Evolutionary conservation across 805 yeast genomes (phyloP).

Genomic region (Yarrowia bubula): DNA sequence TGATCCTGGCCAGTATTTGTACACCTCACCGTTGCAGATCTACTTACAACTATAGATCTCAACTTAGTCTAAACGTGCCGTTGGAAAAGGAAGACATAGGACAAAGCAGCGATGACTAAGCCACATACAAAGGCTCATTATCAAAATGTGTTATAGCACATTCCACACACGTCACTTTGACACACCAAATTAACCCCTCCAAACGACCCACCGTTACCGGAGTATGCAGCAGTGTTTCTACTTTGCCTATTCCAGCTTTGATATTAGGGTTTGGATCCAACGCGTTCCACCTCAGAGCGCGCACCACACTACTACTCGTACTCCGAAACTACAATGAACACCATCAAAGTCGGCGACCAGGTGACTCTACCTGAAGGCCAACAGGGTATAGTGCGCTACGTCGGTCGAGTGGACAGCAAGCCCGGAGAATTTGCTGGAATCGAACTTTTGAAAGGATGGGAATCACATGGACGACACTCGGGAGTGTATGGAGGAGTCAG

Average conservation of each 20-base stretch:
- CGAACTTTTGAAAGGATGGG: constrained; percentile 68
- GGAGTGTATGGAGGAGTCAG: constrained; percentile 73
- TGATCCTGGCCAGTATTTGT: no score
- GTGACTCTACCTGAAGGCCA: constrained; percentile 61
- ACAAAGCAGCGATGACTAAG: no score
- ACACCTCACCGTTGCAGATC: no score
- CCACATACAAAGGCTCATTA: no score
- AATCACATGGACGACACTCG: constrained; percentile 71
- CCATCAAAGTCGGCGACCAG: constrained; percentile 37
- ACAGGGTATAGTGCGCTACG: constrained; percentile 62
- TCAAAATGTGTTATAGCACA: no score
- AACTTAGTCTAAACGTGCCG: no score
- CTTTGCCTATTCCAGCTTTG: neutral
- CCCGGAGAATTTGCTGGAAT: constrained; percentile 82
- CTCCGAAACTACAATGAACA: constrained; percentile 6
- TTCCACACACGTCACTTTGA: neutral
- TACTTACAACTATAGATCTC: no score
- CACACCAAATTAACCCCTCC: neutral
- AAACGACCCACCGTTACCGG: neutral
- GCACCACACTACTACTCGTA: neutral
- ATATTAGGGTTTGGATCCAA: constrained; percentile 10
- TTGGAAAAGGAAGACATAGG: no score
- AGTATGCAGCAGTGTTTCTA: neutral
- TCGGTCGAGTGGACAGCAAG: constrained; percentile 72
- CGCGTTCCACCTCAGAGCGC: constrained; percentile 15